Percentiles rank a stretch among this genome's conserved stretches.
Conservation (phyloP, 2,329 filamentous ascomycete genomes). For the Fusarium tuaranense region DNA sequence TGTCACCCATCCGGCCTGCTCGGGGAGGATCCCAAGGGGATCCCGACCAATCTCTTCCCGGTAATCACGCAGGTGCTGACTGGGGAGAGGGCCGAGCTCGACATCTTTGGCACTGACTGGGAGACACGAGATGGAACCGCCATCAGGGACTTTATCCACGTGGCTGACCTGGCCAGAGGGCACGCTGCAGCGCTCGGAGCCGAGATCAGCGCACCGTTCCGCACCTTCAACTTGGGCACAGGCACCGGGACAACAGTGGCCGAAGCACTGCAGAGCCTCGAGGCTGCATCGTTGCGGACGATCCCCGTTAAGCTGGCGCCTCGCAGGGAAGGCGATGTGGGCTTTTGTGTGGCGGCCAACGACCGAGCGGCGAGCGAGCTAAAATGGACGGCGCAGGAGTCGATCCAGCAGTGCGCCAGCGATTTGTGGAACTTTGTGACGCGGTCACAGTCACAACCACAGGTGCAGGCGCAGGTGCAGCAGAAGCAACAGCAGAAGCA, state of each 20-base stretch:
- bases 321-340: constrained; percentile 56
- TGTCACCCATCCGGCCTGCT: constrained; percentile 73
- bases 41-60: constrained; percentile 73
- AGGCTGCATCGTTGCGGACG: constrained; percentile 48
- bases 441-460: not conserved
- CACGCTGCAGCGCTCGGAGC: constrained; percentile 69
- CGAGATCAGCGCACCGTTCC: constrained; percentile 47
- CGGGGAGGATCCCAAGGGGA: constrained; percentile 72
- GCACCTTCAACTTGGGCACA: constrained; percentile 60
- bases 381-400: constrained; percentile 49
- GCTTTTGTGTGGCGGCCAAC: constrained; percentile 56
- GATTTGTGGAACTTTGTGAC: constrained; percentile 32
- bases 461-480: not conserved
- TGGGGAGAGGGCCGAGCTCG: constrained; percentile 63
- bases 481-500: not conserved
- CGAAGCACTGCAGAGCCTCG: constrained; percentile 56
- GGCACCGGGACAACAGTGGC: constrained; percentile 59
- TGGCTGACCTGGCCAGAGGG: constrained; percentile 72
- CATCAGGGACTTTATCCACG: constrained; percentile 76
- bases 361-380: constrained; percentile 55
- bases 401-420: constrained; percentile 26
- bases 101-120: constrained; percentile 74
- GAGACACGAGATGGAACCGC: constrained; percentile 74
- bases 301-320: constrained; percentile 54
- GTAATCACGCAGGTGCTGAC: constrained; percentile 72